Evolutionary conservation across 257 asterid species (phyloP), one percentile per base, ranked within the genome.

Genomic region (Jaltomata sinuosa): DNA sequence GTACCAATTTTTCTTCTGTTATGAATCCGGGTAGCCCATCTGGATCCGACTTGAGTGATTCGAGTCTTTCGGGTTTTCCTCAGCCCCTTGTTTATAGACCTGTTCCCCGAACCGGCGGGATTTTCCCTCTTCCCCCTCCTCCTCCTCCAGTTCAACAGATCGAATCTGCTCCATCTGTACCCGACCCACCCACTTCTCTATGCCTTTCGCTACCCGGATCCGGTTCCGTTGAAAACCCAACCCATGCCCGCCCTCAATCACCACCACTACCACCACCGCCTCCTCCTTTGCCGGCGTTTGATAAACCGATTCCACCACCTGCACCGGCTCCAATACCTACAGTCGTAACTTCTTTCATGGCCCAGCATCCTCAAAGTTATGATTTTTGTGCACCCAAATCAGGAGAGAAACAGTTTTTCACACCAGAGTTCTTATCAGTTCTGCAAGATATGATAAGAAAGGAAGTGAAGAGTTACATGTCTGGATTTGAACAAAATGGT

Each of bases 361-460:
- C 57, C 9, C 80, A 45, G 53, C 8, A 14, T 11, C 16, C 84
- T 42, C 86, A 36, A 47, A 83, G 80, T 10, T 86, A 42, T 50
- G 83, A 74, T 3, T 84, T 84, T 81, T 36, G 80, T 16, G 19
- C 21, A 22, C 54, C 80, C 72, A 45, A 59, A 19, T 36, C 36
- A 49, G 77, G 80, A 54, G 97, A 93, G 78, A 88, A 88, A n/a
- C 96, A 89, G 91, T 91, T 94, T 64, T 92, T 94, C 80, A 92
- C 91, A 71, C 82, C 86, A 4, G 97, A 93, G 84, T 93, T 94
- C 42, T 72, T 94, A 89, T 89, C 89, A 7, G 90, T 88, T 69
- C 81, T 94, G 92, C 94, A 93, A 89, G 98, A 91, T 25, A 91
- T 92, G 94, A 92, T 94, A 50, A 90, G 92, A 85, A 91, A 87